Percentiles rank a stretch among this genome's conserved stretches.
These are phyloP conservation scores for Xylariomycetidae sp. DNA, from an alignment of 2,329 filamentous ascomycete genomes.

Conservation along the genomic window DNA sequence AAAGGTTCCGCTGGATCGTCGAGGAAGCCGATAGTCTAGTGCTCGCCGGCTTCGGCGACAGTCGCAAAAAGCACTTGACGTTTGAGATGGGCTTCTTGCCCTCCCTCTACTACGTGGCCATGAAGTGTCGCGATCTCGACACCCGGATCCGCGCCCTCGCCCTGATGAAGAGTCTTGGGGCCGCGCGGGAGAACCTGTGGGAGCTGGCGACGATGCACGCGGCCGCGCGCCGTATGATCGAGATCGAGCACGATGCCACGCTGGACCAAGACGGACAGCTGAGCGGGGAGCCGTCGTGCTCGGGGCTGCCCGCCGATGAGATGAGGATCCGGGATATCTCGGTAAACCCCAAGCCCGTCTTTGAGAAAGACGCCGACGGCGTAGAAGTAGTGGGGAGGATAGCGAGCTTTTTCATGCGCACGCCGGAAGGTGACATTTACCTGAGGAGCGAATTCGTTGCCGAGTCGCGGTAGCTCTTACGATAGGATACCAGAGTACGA, in stretches of 20 bases:
- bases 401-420: conserved; percentile 19
- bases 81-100: conserved; percentile 38
- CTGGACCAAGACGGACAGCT: conserved; percentile 17
- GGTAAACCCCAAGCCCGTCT: conserved; percentile 9
- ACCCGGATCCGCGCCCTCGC: conserved; percentile 30
- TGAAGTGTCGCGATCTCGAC: conserved; percentile 34
- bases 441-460: conserved; percentile 17
- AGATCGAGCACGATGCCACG: conserved; percentile 33
- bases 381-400: conserved; percentile 12
- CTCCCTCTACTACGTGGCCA: conserved; percentile 31
- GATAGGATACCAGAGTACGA: conserved; percentile 1
- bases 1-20: conserved; percentile 28
- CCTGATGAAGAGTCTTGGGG: conserved; percentile 26
- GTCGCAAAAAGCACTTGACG: conserved; percentile 27
- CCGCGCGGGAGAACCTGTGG: conserved; percentile 33
- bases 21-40: conserved; percentile 17
- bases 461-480: conserved; percentile 6
- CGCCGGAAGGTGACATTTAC: conserved; percentile 16
- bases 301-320: conserved; percentile 22
- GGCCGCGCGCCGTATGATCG: conserved; percentile 28
- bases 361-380: conserved; percentile 10
- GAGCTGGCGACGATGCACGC: conserved; percentile 27
- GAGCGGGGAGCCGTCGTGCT: conserved; percentile 11
- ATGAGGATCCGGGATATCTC: conserved; percentile 20
- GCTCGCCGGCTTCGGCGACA: background rate